A percentile compares a stretch with the other conserved stretches of the same genome.
Conservation (phyloP, 2,329 filamentous ascomycete species). For the Penicillium brasilianum region DNA sequence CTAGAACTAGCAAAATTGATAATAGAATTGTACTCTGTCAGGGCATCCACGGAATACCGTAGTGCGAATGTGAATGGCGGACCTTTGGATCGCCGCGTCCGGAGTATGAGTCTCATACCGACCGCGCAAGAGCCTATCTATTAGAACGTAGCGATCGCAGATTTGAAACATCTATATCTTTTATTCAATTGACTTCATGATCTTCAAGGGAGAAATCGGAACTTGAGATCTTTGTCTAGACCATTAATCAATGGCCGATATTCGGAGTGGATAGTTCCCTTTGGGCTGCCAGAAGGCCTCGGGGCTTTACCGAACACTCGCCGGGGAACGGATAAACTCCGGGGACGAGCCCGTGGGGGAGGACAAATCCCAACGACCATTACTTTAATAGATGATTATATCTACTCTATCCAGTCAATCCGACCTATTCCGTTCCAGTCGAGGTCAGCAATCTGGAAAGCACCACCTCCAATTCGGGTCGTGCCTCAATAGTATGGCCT, state of each 20-base stretch:
- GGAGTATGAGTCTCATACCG: not conserved
- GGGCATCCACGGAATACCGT: not conserved
- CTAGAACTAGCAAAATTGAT: not conserved
- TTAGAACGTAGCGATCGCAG: not conserved
- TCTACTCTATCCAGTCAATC: not conserved
- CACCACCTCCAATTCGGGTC: not conserved
- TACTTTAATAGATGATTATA: not conserved
- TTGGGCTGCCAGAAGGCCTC: not conserved
- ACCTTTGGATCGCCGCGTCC: not conserved
- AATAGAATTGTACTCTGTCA: not conserved
- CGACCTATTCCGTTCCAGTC: not conserved
- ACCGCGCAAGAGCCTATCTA: not conserved
- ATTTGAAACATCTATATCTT: not conserved
- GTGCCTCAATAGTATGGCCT: not conserved
- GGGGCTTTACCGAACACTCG: slow-evolving; percentile 1
- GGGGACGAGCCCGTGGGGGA: not conserved
- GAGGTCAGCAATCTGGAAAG: not conserved
- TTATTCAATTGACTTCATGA: not conserved
- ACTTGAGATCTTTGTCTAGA: not conserved
- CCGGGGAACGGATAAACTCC: not conserved
- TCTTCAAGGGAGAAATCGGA: not conserved
- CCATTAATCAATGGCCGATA: slow-evolving; percentile 2
- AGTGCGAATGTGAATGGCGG: not conserved
- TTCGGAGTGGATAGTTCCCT: not conserved
- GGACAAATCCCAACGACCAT: not conserved